phyloP scores from a whole-genome alignment of 306 rosid species.

The Inga oerstediana region DNA sequence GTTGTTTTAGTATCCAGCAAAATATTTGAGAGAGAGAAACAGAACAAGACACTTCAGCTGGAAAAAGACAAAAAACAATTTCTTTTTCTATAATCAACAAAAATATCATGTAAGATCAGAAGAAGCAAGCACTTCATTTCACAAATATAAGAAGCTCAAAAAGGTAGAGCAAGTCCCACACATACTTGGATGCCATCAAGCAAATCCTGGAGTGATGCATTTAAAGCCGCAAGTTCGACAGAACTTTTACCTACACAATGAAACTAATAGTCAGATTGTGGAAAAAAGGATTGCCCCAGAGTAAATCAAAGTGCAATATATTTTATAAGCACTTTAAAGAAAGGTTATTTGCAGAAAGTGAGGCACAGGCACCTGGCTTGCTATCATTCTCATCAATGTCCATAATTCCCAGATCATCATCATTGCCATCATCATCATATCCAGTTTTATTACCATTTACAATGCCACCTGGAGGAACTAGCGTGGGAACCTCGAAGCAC shows the following conservation, averaged over 20 bases:
- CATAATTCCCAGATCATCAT: constrained; percentile 97
- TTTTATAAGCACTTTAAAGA: constrained; percentile 5
- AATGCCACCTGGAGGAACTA: constrained; percentile 92
- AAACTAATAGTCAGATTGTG: constrained; percentile 21
- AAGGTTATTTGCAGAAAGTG: constrained; percentile 9
- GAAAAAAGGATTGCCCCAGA: constrained; percentile 1
- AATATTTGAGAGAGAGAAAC: not conserved
- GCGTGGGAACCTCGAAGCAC: constrained; percentile 99
- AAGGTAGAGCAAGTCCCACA: constrained; percentile 15
- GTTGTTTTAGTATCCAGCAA: not conserved
- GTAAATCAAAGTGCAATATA: constrained; percentile 21
- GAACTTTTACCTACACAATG: constrained; percentile 70
- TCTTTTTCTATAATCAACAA: not conserved
- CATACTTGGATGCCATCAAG: constrained; percentile 97
- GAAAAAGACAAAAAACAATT: not conserved
- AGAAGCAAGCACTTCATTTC: constrained; percentile 25
- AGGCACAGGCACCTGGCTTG: constrained; percentile 65
- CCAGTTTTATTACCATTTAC: constrained; percentile 75
- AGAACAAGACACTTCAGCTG: not conserved
- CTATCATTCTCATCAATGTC: constrained; percentile 91
- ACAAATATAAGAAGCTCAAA: constrained; percentile 33
- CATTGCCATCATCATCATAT: constrained; percentile 53
- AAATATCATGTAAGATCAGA: constrained; percentile 8
- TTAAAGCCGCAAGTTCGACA: constrained; percentile 84
- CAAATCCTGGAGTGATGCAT: constrained; percentile 90